phyloP scores from a whole-genome alignment of 2,329 filamentous ascomycete species.

The Tolypocladium endophyticum region DNA sequence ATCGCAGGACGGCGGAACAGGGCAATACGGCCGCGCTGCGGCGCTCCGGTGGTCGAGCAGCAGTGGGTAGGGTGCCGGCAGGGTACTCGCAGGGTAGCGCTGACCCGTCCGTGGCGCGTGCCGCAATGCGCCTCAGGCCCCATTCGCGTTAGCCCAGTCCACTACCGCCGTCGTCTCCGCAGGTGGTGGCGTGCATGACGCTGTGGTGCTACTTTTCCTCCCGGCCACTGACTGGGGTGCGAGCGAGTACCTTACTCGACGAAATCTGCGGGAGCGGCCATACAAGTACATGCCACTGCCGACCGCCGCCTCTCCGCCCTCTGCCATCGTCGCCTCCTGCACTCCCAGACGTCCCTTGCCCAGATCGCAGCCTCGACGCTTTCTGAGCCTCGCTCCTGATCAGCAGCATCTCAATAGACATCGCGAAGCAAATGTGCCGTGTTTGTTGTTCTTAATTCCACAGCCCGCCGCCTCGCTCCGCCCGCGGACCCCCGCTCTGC shows the following conservation, averaged over 20 bases:
- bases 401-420: background rate
- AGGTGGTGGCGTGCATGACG: background rate
- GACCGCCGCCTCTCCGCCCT: background rate
- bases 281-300: slow-evolving; percentile 1
- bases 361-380: background rate
- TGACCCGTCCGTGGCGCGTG: background rate
- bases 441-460: too few species aligned
- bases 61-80: background rate
- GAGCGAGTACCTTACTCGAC: background rate
- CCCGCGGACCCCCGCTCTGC: background rate
- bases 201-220: background rate
- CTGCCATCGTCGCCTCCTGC: background rate
- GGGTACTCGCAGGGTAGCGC: background rate
- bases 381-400: background rate
- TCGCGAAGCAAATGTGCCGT: background rate
- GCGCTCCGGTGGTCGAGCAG: background rate
- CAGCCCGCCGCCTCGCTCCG: background rate
- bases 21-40: background rate
- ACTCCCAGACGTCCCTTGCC: background rate
- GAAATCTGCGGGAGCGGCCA: background rate
- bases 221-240: background rate
- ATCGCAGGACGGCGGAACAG: too few species aligned
- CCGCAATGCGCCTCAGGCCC: background rate
- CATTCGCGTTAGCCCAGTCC: background rate
- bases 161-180: background rate